phyloP scores from a whole-genome alignment of 306 rosid species.

The Glycine latifolia region DNA sequence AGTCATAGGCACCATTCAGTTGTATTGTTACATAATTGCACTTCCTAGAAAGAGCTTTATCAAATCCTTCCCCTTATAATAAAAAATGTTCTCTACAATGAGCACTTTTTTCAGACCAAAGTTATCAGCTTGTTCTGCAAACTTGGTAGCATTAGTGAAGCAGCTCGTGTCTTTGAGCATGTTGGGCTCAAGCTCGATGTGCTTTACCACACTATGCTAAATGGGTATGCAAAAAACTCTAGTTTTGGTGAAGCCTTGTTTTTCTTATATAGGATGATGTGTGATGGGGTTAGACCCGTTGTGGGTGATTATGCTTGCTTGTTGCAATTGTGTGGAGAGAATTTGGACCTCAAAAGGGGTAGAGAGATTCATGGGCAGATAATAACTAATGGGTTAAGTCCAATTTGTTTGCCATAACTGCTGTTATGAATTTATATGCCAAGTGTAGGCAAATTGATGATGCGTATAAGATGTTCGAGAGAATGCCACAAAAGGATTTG shows the following conservation, averaged over 20 bases:
- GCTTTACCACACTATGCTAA: conserved; percentile 83
- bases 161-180: conserved; percentile 72
- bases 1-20: conserved; percentile 66
- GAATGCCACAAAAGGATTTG: conserved; percentile 82
- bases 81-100: no score
- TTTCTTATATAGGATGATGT: conserved; percentile 67
- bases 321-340: conserved; percentile 75
- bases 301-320: conserved; percentile 81
- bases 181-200: conserved; percentile 67
- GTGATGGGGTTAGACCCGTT: conserved; percentile 69
- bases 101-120: conserved; percentile 91
- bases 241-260: conserved; percentile 53
- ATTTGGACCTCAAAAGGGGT: conserved; percentile 73
- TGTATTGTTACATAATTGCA: conserved; percentile 73
- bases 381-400: conserved; percentile 60
- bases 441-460: conserved; percentile 73
- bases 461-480: conserved; percentile 80
- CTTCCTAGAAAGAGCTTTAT: conserved; percentile 65
- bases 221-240: conserved; percentile 80
- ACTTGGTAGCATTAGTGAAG: conserved; percentile 65
- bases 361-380: conserved; percentile 83
- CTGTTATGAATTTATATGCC: conserved; percentile 72
- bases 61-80: conserved; percentile 75
- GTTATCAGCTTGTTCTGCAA: conserved; percentile 80
- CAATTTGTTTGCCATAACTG: conserved; percentile 84